Percentiles rank a stretch among this genome's conserved stretches.
phyloP scores from a whole-genome alignment of 2,329 filamentous ascomycete genomes.

The Hymenoscyphus fraxineus region DNA sequence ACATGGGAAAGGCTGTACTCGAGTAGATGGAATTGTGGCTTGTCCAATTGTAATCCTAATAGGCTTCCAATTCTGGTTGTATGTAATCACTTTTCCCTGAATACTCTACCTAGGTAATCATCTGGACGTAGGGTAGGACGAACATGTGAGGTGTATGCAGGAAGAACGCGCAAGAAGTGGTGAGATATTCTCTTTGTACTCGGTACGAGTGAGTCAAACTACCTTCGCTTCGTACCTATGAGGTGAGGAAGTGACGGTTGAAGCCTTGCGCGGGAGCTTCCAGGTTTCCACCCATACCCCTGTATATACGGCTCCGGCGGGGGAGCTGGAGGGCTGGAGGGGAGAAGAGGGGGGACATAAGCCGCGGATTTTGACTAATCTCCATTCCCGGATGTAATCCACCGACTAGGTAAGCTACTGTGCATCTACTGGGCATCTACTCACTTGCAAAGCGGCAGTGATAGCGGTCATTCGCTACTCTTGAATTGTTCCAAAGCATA shows the following conservation, averaged over 20 bases:
- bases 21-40: not conserved
- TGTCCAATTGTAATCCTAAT: not conserved
- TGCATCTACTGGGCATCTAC: too few relatives aligned
- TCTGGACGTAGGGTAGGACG: not conserved
- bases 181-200: too few relatives aligned
- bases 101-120: not conserved
- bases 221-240: too few relatives aligned
- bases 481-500: too few relatives aligned
- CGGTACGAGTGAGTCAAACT: too few relatives aligned
- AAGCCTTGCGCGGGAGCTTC: conserved; percentile 4
- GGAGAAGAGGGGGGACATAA: not conserved
- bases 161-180: not conserved
- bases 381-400: too few relatives aligned
- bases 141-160: not conserved
- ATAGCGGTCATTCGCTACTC: too few relatives aligned
- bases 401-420: too few relatives aligned
- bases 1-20: not conserved
- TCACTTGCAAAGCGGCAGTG: too few relatives aligned
- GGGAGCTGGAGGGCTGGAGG: too few relatives aligned
- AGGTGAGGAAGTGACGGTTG: not conserved
- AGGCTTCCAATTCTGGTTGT: not conserved
- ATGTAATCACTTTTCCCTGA: not conserved
- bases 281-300: not conserved
- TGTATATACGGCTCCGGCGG: not conserved
- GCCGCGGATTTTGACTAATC: not conserved